Conservation (phyloP, 225 moss, liverwort and hornwort species). For the Sphagnum contortum region DNA sequence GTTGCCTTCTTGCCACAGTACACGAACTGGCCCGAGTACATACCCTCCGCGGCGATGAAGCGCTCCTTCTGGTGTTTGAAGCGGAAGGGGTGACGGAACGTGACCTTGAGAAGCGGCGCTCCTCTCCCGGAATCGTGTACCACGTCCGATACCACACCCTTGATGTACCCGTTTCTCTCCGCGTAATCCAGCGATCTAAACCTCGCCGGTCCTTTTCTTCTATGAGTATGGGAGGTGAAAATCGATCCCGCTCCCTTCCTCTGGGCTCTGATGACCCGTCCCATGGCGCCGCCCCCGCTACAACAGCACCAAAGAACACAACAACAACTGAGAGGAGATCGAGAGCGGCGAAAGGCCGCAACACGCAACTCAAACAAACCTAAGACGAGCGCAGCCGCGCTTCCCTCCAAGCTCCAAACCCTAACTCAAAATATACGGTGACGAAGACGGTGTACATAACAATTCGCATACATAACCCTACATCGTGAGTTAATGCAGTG, state of each 20-base stretch:
- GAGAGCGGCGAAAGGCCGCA: neutral
- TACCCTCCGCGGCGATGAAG: constrained; percentile 81
- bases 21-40: constrained; percentile 85
- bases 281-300: constrained; percentile 30
- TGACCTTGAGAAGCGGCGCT: constrained; percentile 57
- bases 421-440: no score
- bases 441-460: no score
- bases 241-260: constrained; percentile 78
- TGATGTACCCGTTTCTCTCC: constrained; percentile 79
- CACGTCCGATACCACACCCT: constrained; percentile 62
- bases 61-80: constrained; percentile 84
- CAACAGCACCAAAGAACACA: no score
- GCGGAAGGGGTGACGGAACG: constrained; percentile 71
- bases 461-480: no score
- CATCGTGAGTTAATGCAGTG: no score
- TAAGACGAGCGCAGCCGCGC: neutral
- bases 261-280: constrained; percentile 74
- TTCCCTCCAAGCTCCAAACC: no score
- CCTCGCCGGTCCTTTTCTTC: constrained; percentile 58
- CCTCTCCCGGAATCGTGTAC: constrained; percentile 67
- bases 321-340: neutral
- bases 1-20: constrained; percentile 87
- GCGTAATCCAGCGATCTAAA: constrained; percentile 69
- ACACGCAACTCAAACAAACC: neutral
- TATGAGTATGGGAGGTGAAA: constrained; percentile 64